Evolutionary conservation across 75 land plant genomes (phyloP).

Genomic region (Gnetum montanum): DNA sequence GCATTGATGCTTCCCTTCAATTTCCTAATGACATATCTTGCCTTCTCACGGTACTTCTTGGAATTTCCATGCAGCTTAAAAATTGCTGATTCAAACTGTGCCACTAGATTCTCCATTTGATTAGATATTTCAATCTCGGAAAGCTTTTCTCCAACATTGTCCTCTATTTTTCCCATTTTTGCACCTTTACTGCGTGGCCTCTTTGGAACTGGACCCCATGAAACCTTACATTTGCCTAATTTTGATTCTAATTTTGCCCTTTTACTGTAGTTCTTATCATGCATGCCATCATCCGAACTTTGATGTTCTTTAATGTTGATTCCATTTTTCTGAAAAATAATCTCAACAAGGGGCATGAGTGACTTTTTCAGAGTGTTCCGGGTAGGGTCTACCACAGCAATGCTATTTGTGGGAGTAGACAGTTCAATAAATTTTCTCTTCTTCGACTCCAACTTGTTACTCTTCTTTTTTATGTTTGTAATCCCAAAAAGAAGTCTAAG

Average conservation of each 20-base stretch:
- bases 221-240: neutral
- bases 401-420: neutral
- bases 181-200: neutral
- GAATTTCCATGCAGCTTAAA: neutral
- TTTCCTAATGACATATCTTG: conserved; percentile 79
- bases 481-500: conserved; percentile 3
- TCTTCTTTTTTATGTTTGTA: neutral
- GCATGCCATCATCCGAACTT: neutral
- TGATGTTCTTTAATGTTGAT: neutral
- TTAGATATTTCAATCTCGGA: neutral
- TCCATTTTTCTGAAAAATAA: neutral
- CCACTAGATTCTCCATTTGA: neutral
- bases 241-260: neutral
- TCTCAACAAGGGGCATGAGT: neutral
- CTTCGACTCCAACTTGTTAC: neutral
- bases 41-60: neutral
- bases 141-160: neutral
- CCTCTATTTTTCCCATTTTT: conserved; percentile 4
- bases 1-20: conserved; percentile 24
- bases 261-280: neutral
- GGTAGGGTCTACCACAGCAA: neutral
- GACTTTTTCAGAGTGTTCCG: neutral
- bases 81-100: conserved; percentile 1
- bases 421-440: conserved; percentile 1
- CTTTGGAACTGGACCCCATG: neutral